These are phyloP conservation scores for Kwoniella sp. DNA, from an alignment of 768 basidiomycete genomes.

Conservation along the genomic window DNA sequence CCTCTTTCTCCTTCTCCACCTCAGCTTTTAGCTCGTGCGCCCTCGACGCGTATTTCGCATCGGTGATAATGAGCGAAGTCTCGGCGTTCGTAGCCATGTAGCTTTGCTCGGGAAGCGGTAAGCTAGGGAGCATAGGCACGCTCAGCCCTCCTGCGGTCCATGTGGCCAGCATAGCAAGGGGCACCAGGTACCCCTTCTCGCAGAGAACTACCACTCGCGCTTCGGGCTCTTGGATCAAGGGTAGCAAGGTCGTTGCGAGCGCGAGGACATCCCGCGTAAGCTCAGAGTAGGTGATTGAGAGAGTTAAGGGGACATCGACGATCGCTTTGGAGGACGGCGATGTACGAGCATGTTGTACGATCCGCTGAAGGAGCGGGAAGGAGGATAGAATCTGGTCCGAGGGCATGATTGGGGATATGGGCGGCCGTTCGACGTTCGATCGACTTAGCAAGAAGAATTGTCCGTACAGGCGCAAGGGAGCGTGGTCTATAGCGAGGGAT, in stretches of 20 bases:
- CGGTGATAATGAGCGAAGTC: constrained; percentile 35
- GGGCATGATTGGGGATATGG: neutral
- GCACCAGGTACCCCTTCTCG: constrained; percentile 33
- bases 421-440: no score
- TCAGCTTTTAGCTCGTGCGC: constrained; percentile 27
- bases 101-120: constrained; percentile 46
- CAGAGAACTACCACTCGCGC: constrained; percentile 26
- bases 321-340: constrained; percentile 26
- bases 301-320: constrained; percentile 18
- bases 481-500: no score
- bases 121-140: constrained; percentile 43
- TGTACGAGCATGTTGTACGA: constrained; percentile 7
- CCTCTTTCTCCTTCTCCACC: constrained; percentile 8
- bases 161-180: constrained; percentile 24
- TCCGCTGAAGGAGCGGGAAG: constrained; percentile 21
- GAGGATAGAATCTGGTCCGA: neutral
- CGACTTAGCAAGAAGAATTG: no score
- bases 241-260: constrained; percentile 15
- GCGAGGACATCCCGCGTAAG: constrained; percentile 17
- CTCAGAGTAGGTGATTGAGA: constrained; percentile 17
- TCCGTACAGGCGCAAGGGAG: no score
- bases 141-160: constrained; percentile 44
- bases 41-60: constrained; percentile 29
- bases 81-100: constrained; percentile 45
- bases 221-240: constrained; percentile 14